Percentiles rank a stretch among this genome's conserved stretches.
Conservation (phyloP, 441 rosid genomes). For the Erodium moschatum region DNA sequence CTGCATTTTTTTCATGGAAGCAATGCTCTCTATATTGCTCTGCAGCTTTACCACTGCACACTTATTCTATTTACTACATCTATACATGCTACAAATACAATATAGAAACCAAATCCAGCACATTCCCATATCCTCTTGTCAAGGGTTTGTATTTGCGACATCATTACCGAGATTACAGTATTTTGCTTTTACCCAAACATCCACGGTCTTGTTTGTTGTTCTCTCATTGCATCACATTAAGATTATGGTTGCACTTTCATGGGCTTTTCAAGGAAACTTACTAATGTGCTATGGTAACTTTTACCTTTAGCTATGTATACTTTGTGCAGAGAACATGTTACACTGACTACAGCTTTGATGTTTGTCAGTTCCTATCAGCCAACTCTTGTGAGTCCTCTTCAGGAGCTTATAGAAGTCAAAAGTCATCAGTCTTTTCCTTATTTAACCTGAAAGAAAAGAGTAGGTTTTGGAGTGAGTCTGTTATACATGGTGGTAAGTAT, state of each 20-base stretch:
- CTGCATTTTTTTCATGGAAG: background rate
- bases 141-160: background rate
- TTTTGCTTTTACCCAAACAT: background rate
- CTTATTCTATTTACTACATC: background rate
- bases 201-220: background rate
- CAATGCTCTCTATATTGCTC: background rate
- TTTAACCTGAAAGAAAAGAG: conserved; percentile 81
- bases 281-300: background rate
- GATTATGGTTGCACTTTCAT: background rate
- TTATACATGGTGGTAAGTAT: conserved; percentile 51
- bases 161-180: background rate
- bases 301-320: background rate
- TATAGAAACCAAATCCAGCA: background rate
- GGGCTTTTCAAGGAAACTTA: background rate
- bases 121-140: background rate
- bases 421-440: conserved; percentile 66
- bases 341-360: conserved; percentile 14
- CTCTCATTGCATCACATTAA: conserved; percentile 4
- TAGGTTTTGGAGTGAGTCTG: conserved; percentile 88
- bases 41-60: background rate
- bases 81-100: background rate
- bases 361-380: conserved; percentile 32
- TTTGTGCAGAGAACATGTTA: background rate
- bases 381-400: conserved; percentile 31
- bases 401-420: conserved; percentile 33